Base-by-base conservation (phyloP, 177 flowering plant species). In the Telopea speciosissima region DNA sequence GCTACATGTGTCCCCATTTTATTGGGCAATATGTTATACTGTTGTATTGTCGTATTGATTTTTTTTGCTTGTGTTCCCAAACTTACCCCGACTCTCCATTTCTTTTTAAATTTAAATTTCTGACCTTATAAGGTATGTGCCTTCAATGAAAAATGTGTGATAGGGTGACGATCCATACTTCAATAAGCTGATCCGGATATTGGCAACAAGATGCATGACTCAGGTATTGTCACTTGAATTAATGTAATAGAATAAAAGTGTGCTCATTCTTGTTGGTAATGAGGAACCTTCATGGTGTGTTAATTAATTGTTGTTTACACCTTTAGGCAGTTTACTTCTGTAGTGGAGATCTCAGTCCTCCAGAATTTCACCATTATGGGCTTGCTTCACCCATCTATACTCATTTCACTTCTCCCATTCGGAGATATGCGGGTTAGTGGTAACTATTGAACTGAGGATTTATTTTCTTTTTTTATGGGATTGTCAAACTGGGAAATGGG, bases 151-250 rank as follows among this genome's bases (percentile, higher is more conserved):
- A 42, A 31, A 8, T 24, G 44, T 26, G 24, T 78, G 75, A 31
- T 79, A 95, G 99, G 90, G 95, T 65, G 87, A 85, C 74, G 98
- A 96, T 88, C 98, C 97, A 65, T 96, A 93, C 82, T 93, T 96
- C 72, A 96, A 96, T 70, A 96, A 93, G 85, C 80, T 96, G 77
- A 88, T 96, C 24, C 84, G 98, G 58, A 96, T 96, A 75, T 73
- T 96, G 81, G 96, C 98, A 52, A 96, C 99, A 26, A 90, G 99
- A 82, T 96, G 99, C 87, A 96, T 96, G 99, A 82, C 98, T 33
- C 99, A 96, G 97, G 99, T 96, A 77, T 75, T 12, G 68, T 69
- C 54, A 58, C 28, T 56, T 26, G 68, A 61, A 65, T 24, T 63
- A 26, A 23, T 72, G 21, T 31, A 49, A 44, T 9, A 13, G 14